phyloP scores from a whole-genome alignment of 2,329 filamentous ascomycete species.

The Pseudogymnoascus sp. region DNA sequence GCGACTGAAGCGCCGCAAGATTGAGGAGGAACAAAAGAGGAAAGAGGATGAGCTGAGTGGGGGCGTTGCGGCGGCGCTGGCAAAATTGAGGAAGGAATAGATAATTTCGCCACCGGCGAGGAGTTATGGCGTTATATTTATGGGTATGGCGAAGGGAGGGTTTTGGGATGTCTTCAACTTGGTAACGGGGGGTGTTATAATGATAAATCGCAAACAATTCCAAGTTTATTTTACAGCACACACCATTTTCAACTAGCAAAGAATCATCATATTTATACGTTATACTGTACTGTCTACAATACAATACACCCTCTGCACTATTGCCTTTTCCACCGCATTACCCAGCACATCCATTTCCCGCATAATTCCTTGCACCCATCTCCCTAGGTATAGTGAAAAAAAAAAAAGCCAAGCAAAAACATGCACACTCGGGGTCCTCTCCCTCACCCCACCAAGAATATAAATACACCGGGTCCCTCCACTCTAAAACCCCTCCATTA shows the following conservation, averaged over 20 bases:
- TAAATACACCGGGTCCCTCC: background rate
- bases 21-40: conserved; percentile 25
- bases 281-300: background rate
- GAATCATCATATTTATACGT: background rate
- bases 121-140: background rate
- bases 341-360: background rate
- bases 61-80: conserved; percentile 53
- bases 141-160: background rate
- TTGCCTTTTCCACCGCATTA: background rate
- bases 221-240: background rate
- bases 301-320: background rate
- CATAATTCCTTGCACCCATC: background rate
- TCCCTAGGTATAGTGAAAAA: conserved; percentile 1
- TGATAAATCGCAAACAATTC: background rate
- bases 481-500: background rate
- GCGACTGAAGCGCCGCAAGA: background rate
- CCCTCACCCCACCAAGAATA: background rate
- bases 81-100: conserved; percentile 43
- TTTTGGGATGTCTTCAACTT: background rate
- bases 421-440: background rate
- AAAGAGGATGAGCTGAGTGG: conserved; percentile 41
- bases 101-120: background rate
- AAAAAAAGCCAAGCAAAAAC: background rate
- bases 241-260: background rate
- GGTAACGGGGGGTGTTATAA: background rate